These are phyloP conservation scores for Xylaria curta DNA, from an alignment of 495 filamentous ascomycete genomes.

Conservation along the genomic window DNA sequence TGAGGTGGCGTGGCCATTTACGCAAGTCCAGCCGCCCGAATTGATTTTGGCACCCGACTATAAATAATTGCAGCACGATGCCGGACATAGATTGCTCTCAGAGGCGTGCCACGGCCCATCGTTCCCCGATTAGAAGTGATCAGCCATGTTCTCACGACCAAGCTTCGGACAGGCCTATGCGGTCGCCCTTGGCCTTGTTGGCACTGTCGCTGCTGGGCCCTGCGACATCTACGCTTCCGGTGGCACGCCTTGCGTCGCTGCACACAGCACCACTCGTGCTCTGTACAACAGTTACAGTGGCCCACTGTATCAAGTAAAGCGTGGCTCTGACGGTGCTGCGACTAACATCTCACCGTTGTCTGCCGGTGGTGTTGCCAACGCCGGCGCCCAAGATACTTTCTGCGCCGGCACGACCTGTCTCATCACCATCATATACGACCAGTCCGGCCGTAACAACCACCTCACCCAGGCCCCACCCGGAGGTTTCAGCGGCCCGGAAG, in stretches of 20 bases:
- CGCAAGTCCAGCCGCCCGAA: background rate
- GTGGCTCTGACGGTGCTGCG: slow-evolving; percentile 55
- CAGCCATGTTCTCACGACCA: slow-evolving; percentile 47
- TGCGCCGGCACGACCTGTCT: slow-evolving; percentile 63
- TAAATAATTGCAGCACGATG: slow-evolving; percentile 2
- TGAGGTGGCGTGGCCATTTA: slow-evolving; percentile 4
- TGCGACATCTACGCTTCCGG: slow-evolving; percentile 63
- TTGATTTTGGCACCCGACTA: background rate
- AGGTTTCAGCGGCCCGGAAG: slow-evolving; percentile 58
- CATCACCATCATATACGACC: slow-evolving; percentile 66
- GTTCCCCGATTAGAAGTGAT: slow-evolving; percentile 27
- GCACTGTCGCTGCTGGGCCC: slow-evolving; percentile 54
- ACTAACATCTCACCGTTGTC: slow-evolving; percentile 55
- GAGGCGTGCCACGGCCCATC: background rate
- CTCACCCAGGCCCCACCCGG: slow-evolving; percentile 63
- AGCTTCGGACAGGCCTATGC: slow-evolving; percentile 41
- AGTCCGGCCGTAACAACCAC: slow-evolving; percentile 63
- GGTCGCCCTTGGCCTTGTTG: slow-evolving; percentile 47
- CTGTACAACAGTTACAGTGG: slow-evolving; percentile 59
- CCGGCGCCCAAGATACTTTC: slow-evolving; percentile 62
- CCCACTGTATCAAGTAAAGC: slow-evolving; percentile 62
- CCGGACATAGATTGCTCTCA: background rate
- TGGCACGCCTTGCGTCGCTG: slow-evolving; percentile 61
- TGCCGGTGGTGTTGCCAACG: slow-evolving; percentile 62
- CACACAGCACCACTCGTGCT: slow-evolving; percentile 66